phyloP scores from a whole-genome alignment of 805 yeast species.

The Candida maltosa region DNA sequence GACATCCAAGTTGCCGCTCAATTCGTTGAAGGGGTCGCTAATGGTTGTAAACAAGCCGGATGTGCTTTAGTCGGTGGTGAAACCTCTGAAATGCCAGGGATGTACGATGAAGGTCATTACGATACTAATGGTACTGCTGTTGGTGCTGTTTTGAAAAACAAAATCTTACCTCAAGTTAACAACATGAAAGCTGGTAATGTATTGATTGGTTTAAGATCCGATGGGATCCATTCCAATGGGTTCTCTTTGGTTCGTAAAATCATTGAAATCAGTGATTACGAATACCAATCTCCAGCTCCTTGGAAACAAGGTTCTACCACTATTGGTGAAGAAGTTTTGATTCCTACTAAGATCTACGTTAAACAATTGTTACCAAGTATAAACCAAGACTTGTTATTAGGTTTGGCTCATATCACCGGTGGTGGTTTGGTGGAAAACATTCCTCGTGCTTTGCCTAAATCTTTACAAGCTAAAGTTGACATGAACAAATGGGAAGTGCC shows the following conservation, averaged over 20 bases:
- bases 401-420: conserved; percentile 96
- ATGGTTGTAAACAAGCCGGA: conserved; percentile 91
- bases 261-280: conserved; percentile 69
- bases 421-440: conserved; percentile 96
- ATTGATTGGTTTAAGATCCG: conserved; percentile 81
- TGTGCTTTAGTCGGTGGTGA: conserved; percentile 99
- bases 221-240: conserved; percentile 96
- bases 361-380: conserved; percentile 80
- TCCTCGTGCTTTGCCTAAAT: conserved; percentile 87
- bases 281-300: conserved; percentile 77
- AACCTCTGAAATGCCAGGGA: conserved; percentile 99
- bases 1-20: conserved; percentile 80
- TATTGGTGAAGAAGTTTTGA: conserved; percentile 80
- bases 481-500: conserved; percentile 81
- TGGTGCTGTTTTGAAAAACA: conserved; percentile 83
- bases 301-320: conserved; percentile 66
- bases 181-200: conserved; percentile 78
- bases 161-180: conserved; percentile 68
- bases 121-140: conserved; percentile 98
- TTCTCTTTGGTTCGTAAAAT: conserved; percentile 92
- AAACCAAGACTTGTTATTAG: conserved; percentile 65
- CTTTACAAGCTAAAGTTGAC: conserved; percentile 78
- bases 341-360: conserved; percentile 93
- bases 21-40: conserved; percentile 93
- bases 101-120: conserved; percentile 92